phyloP scores from a whole-genome alignment of 1,139 yeast genomes.

The Geotrichum candidum region DNA sequence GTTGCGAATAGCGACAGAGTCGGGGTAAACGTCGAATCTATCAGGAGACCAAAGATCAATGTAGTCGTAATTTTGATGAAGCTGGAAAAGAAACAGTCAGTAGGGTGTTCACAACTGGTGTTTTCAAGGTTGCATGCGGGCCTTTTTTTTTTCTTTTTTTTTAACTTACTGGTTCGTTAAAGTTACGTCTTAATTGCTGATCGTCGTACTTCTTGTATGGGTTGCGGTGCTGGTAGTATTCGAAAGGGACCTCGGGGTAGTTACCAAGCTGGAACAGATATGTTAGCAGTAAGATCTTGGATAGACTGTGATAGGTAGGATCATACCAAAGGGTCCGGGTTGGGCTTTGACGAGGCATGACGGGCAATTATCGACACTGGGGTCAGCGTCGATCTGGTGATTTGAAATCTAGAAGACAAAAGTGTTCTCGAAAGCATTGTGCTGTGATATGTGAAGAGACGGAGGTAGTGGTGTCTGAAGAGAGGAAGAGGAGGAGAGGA shows the following conservation, averaged over 20 bases:
- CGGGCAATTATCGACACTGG: slow-evolving; percentile 11
- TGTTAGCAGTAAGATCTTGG: background rate
- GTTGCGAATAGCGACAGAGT: slow-evolving; percentile 54
- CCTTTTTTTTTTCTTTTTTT: background rate
- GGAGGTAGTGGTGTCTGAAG: background rate
- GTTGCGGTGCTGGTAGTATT: slow-evolving; percentile 53
- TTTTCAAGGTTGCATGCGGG: background rate
- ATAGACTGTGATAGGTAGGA: background rate
- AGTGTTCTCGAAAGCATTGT: slow-evolving; percentile 12
- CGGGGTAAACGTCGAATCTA: slow-evolving; percentile 55
- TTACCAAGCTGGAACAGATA: slow-evolving; percentile 35
- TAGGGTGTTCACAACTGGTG: background rate
- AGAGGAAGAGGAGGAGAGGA: background rate
- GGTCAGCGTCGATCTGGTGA: slow-evolving; percentile 3
- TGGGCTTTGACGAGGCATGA: slow-evolving; percentile 11
- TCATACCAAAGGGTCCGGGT: slow-evolving; percentile 21
- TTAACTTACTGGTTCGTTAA: slow-evolving; percentile 49
- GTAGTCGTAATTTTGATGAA: slow-evolving; percentile 64
- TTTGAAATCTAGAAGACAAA: slow-evolving; percentile 9
- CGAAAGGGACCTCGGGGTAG: slow-evolving; percentile 46
- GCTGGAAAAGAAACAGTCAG: slow-evolving; percentile 17
- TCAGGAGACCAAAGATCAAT: slow-evolving; percentile 89
- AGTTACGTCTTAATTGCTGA: slow-evolving; percentile 74
- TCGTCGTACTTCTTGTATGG: slow-evolving; percentile 75
- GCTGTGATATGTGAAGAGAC: background rate